phyloP scores from a whole-genome alignment of 305 asterid species.

The Solanum hybrid region DNA sequence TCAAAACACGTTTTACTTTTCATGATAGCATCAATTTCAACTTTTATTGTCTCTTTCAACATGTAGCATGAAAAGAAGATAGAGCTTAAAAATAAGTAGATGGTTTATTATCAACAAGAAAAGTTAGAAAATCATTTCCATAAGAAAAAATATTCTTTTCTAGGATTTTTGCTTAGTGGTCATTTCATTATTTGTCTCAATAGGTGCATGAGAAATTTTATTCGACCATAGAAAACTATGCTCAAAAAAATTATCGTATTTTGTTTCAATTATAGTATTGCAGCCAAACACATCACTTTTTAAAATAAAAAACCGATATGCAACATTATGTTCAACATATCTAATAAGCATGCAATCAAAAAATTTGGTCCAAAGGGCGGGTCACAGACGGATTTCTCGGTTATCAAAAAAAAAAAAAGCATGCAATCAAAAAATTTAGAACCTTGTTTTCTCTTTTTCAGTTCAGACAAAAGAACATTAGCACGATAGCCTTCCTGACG shows the following conservation, averaged over 20 bases:
- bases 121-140: neutral
- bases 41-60: neutral
- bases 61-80: neutral
- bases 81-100: neutral
- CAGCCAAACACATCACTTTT: neutral
- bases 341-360: neutral
- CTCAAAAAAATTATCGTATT: neutral
- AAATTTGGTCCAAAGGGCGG: neutral
- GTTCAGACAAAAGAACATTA: neutral
- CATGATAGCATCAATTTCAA: neutral
- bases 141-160: neutral
- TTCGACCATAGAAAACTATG: neutral
- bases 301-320: neutral
- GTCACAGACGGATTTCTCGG: too few relatives aligned
- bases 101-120: neutral
- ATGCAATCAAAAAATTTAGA: neutral
- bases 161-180: neutral
- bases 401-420: neutral
- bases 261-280: neutral
- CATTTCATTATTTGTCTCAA: neutral
- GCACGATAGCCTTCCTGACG: neutral
- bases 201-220: neutral
- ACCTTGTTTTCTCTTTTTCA: neutral
- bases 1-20: neutral
- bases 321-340: constrained; percentile 5